Evolutionary conservation across 192 early-diverging fungal genomes (phyloP), one percentile per base, ranked within the genome.

Genomic region (Coemansia sp.): DNA sequence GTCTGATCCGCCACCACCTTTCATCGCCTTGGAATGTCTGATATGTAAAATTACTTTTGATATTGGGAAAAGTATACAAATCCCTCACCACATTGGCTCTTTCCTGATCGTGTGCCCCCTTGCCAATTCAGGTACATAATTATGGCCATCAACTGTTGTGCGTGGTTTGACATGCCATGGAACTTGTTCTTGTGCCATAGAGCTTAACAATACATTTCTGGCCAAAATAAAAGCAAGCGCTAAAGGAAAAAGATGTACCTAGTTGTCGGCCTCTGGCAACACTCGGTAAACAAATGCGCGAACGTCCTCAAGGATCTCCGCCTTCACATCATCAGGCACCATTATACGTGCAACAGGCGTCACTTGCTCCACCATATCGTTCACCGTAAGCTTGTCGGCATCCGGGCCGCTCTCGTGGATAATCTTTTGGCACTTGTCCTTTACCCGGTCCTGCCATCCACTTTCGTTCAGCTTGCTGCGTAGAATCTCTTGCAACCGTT

Each of bases 381-480:
- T 76, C 0, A 83, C 81, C 0, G 81, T 83, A 2, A 83, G 45
- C 62, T 62, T 75, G 52, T 75, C 70, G 11, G 71, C 48, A 18
- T 66, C 30, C n/a, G 68, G 57, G 35, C 49, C 53, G 44, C 48
- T 74, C 46, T 83, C 76, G 56, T 70, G 64, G n/a, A 83, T 63
- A 26, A 75, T 55, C 51, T 66, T 63, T 58, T 83, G 75, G 62
- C 81, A 83, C 76, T 52, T 74, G 69, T 83, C 69, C 60, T 78
- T 77, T n/a, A 83, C 76, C 24, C 67, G 62, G 45, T 83, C 81
- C 45, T 83, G 81, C 81, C 81, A 83, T 24, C 81, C 81, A 58
- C 76, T 78, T 44, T 72, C 63, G 34, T 78, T 62, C 21, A 83
- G 69, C 61, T 78, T 78, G 69, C 64, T 75, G 60, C 76, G 75